Conservation (phyloP, 371 early-diverging fungal species). For the Gilbertella persicaria region DNA sequence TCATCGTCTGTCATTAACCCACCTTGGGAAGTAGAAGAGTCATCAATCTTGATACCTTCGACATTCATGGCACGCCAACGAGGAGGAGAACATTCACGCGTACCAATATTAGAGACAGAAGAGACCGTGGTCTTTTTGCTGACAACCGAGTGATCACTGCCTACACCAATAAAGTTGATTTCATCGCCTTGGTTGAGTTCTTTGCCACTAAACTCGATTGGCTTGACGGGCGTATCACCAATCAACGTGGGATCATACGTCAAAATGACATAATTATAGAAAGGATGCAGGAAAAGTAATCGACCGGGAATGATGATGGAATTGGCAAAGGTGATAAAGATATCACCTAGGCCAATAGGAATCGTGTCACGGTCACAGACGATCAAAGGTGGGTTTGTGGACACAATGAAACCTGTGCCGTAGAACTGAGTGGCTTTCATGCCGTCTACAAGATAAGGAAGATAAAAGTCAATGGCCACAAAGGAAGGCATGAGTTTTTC, state of each 20-base stretch:
- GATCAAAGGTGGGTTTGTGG: slow-evolving; percentile 69
- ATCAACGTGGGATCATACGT: slow-evolving; percentile 72
- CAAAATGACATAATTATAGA: slow-evolving; percentile 82
- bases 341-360: slow-evolving; percentile 74
- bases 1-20: slow-evolving; percentile 77
- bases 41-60: slow-evolving; percentile 78
- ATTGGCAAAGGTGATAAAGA: slow-evolving; percentile 78
- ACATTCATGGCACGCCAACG: slow-evolving; percentile 76
- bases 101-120: slow-evolving; percentile 62
- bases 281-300: slow-evolving; percentile 77
- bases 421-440: slow-evolving; percentile 61
- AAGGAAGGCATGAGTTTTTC: slow-evolving; percentile 69
- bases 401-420: slow-evolving; percentile 83
- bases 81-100: slow-evolving; percentile 65
- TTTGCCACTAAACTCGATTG: slow-evolving; percentile 52
- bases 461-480: slow-evolving; percentile 71
- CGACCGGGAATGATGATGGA: slow-evolving; percentile 74
- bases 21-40: slow-evolving; percentile 50
- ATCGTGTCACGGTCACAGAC: slow-evolving; percentile 83
- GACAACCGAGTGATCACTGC: slow-evolving; percentile 56
- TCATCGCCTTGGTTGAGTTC: slow-evolving; percentile 67
- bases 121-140: slow-evolving; percentile 66
- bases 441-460: slow-evolving; percentile 74
- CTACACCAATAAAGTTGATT: slow-evolving; percentile 64
- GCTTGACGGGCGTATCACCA: slow-evolving; percentile 73